phyloP scores from a whole-genome alignment of 495 filamentous ascomycete species.

The Podospora fimiseda region DNA sequence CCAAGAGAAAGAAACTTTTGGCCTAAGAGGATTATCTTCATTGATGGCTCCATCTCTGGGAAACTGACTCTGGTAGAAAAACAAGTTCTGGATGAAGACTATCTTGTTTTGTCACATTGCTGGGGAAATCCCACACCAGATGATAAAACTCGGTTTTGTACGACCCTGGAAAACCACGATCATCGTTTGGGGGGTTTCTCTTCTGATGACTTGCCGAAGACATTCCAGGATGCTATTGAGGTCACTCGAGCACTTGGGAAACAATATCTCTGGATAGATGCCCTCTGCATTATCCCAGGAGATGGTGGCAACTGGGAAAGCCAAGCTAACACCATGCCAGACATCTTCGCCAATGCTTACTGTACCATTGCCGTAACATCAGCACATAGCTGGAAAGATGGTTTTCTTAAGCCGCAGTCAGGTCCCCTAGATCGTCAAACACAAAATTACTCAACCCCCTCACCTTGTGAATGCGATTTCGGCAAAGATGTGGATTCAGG shows the following conservation, averaged over 20 bases:
- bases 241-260: slow-evolving; percentile 15
- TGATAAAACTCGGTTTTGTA: slow-evolving; percentile 7
- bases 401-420: slow-evolving; percentile 4
- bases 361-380: slow-evolving; percentile 13
- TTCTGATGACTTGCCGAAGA: slow-evolving; percentile 11
- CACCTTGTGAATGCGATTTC: slow-evolving; percentile 8
- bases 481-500: slow-evolving; percentile 7
- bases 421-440: no score
- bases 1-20: slow-evolving; percentile 1
- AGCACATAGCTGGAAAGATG: slow-evolving; percentile 6
- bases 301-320: slow-evolving; percentile 13
- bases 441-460: no score
- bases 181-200: slow-evolving; percentile 6
- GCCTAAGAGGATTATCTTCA: slow-evolving; percentile 7
- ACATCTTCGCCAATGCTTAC: slow-evolving; percentile 14
- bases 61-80: slow-evolving; percentile 9
- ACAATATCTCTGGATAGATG: slow-evolving; percentile 25
- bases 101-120: slow-evolving; percentile 10
- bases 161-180: background rate
- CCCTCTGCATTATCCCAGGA: slow-evolving; percentile 25
- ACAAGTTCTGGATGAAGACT: slow-evolving; percentile 1
- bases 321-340: slow-evolving; percentile 16
- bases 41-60: background rate
- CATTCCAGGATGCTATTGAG: slow-evolving; percentile 13
- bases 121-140: slow-evolving; percentile 5